Base-by-base conservation (phyloP, 305 asterid species). In the Fraxinus sp. region DNA sequence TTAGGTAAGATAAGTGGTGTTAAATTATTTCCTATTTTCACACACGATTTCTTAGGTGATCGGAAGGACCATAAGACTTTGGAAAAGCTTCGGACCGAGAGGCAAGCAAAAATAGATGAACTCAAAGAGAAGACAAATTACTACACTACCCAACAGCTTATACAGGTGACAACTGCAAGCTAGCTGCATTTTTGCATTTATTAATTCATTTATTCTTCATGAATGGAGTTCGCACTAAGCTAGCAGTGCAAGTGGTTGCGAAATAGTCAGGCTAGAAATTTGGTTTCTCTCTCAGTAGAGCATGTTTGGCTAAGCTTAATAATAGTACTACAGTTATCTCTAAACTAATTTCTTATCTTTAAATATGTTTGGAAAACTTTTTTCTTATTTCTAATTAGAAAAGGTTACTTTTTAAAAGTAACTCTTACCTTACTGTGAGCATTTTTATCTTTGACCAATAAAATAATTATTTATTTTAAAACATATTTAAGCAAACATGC, bases 101-200 rank as follows among this genome's bases (percentile, higher is more conserved):
- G 97, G 91, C 93, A 89, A 86, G 94, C 91, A 49, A 95, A 95
- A 85, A 92, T 95, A 74, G 92, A 95, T 87, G 99, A 94, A 88
- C 89, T 95, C 81, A 95, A 95, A 89, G 98, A 95, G 91, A 94
- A 88, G 89, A 90, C 99, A 36, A 95, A 95, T 83, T 95, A 92
- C 89, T 95, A 95, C 84, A 81, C 77, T 6, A 94, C 97, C 9
- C 99, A 92, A 87, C 99, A 94, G 86, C 90, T 95, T 78, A 95
- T 95, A 88, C 97, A 95, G 97, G 98, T 95, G 86, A 79, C 75
- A 77, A 28, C 62, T 72, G 86, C 75, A 73, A 80, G 82, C 78
- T 80, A 68, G 22, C 68, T 7, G 13, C 28, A 7, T 20, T 57
- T 18, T 18, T 18, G 68, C 68, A 57, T 57, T 57, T 57, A 57